Evolutionary conservation across 106 monocot genomes (phyloP).

Genomic region (Xerophyta viscosa): DNA sequence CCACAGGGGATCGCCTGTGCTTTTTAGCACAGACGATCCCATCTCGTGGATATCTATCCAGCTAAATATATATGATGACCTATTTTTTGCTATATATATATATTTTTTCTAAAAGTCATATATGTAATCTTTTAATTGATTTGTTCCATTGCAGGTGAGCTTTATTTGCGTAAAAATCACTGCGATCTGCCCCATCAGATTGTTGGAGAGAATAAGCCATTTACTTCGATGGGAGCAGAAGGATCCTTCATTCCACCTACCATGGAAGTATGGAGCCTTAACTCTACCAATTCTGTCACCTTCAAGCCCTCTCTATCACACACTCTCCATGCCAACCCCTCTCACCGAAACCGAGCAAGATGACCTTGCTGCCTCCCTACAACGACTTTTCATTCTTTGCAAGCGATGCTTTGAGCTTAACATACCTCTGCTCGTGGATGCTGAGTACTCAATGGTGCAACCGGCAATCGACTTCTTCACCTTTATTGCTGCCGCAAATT

Average conservation of each 20-base stretch:
- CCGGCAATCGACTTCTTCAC: conserved; percentile 90
- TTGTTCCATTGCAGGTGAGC: conserved; percentile 36
- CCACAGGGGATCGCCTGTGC: too few relatives aligned
- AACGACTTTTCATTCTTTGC: conserved; percentile 45
- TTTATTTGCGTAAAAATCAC: conserved; percentile 87
- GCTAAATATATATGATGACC: too few relatives aligned
- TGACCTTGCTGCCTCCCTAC: conserved; percentile 37
- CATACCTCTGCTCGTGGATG: conserved; percentile 74
- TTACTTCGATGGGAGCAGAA: conserved; percentile 71
- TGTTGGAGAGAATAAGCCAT: conserved; percentile 72
- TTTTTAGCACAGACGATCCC: too few relatives aligned
- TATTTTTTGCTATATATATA: too few relatives aligned
- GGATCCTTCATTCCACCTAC: conserved; percentile 30
- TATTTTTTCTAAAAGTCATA: too few relatives aligned
- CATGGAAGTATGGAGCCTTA: conserved; percentile 63
- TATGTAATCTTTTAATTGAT: too few relatives aligned
- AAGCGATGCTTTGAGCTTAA: conserved; percentile 29
- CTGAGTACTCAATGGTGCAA: conserved; percentile 92
- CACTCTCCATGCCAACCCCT: conserved; percentile 34
- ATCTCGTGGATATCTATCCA: too few relatives aligned
- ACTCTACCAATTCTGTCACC: conserved; percentile 45
- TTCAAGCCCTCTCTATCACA: conserved; percentile 68
- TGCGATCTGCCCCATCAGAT: conserved; percentile 69
- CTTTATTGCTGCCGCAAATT: conserved; percentile 42
- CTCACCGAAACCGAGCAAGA: conserved; percentile 43